phyloP scores from a whole-genome alignment of 768 basidiomycete species.

The Tulasnella sp. region DNA sequence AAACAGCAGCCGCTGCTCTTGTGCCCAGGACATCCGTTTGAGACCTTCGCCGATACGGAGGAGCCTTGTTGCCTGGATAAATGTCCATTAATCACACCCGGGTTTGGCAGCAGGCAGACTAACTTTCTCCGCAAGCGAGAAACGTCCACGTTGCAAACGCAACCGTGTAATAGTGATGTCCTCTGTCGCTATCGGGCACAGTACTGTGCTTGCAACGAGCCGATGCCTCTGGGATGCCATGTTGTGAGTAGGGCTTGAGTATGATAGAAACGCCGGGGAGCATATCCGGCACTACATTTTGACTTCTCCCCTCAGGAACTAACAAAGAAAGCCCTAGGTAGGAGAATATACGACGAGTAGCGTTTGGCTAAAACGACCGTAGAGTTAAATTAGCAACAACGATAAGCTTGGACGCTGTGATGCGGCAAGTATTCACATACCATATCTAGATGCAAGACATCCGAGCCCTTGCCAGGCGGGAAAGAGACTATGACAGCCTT shows the following conservation, averaged over 20 bases:
- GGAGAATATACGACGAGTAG: neutral
- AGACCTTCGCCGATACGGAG: too few species aligned
- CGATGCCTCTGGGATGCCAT: neutral
- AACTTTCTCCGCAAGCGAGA: neutral
- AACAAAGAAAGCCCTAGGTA: neutral
- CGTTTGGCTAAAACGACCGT: too few species aligned
- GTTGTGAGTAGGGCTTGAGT: too few species aligned
- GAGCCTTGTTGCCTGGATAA: neutral
- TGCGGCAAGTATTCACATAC: neutral
- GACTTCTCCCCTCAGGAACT: neutral
- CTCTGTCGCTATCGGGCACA: too few species aligned
- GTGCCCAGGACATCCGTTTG: too few species aligned
- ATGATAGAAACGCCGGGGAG: neutral
- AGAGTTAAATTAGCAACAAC: neutral
- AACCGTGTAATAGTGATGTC: too few species aligned
- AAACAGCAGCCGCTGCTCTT: too few species aligned
- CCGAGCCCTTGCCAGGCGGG: neutral
- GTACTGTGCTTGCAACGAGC: neutral
- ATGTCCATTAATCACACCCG: neutral
- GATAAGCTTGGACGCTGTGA: neutral
- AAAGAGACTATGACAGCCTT: neutral
- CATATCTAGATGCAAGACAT: neutral
- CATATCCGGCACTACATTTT: neutral
- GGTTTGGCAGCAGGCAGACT: neutral
- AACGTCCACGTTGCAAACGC: neutral